Evolutionary conservation across 495 filamentous ascomycete genomes (phyloP), one percentile per base, ranked within the genome.

Genomic region (Neurospora pannonica): DNA sequence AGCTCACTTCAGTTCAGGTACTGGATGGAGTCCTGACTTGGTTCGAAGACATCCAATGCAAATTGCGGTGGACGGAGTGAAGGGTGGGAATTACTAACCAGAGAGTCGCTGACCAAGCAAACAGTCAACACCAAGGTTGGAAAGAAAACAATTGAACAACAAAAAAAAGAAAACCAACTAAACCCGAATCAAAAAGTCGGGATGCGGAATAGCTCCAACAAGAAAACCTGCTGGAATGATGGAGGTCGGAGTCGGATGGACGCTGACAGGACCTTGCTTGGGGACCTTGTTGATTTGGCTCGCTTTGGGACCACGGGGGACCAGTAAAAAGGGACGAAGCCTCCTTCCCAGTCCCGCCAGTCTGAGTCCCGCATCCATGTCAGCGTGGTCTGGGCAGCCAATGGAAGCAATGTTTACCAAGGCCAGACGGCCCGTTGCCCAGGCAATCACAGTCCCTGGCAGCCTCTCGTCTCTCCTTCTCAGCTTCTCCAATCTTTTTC

Each of bases 381-480:
- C 54, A 34, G 48, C 48, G 31, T 43, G 46, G 31, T 67, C 46
- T 67, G 46, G 38, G 34, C 37, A 43, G 36, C 75, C 75, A 77
- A 77, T 77, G 38, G 17, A 37, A 38, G 19, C 15, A 71, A 31
- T 77, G 74, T 77, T 77, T 77, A 77, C 75, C 36, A 46, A 73
- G 73, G 75, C 46, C 46, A 54, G 9, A 4, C 46, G 46, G 73
- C 38, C 28, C 17, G 75, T 77, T 77, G 71, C 75, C 71, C 75
- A 42, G 38, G 75, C 70, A 71, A 75, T 75, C 54, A 46, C 43
- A 24, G 21, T 54, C 46, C 46, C 13, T 17, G 48, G 24, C 48
- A 60, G 48, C 43, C n/a, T 48, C n/a, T 21, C 19, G 2, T n/a
- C 42, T 48, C n/a, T 21, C 2, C 11, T 28, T 60, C 48, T 48